phyloP scores from a whole-genome alignment of 129 eudicot genomes.

The Flaveria trinervia region DNA sequence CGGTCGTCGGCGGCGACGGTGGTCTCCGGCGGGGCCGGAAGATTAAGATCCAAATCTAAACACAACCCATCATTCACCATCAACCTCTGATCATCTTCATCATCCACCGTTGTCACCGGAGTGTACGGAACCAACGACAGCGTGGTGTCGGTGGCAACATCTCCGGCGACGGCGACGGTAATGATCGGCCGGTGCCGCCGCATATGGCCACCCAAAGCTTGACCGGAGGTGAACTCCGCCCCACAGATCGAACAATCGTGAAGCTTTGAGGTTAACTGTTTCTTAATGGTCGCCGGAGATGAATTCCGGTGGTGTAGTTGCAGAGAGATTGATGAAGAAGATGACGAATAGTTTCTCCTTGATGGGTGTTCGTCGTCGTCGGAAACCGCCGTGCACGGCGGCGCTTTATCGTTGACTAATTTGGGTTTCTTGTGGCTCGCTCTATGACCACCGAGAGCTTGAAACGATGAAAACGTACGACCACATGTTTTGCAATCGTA shows the following conservation, averaged over 20 bases:
- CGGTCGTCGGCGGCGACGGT: conserved; percentile 29
- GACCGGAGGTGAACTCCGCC: conserved; percentile 87
- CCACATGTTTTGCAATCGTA: conserved; percentile 87
- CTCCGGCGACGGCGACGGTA: not conserved
- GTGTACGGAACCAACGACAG: conserved; percentile 43
- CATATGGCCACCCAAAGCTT: conserved; percentile 98
- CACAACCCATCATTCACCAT: conserved; percentile 45
- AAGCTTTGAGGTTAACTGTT: conserved; percentile 37
- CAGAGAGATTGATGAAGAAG: not conserved
- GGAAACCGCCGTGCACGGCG: conserved; percentile 8
- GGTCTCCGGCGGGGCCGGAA: conserved; percentile 70
- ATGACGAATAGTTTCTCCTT: too few relatives aligned
- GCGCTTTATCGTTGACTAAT: conserved; percentile 20
- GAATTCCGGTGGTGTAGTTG: conserved; percentile 40
- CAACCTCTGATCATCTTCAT: conserved; percentile 24
- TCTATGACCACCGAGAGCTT: conserved; percentile 91
- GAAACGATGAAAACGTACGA: conserved; percentile 76
- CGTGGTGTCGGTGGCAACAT: conserved; percentile 32
- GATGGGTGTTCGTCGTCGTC: conserved; percentile 50
- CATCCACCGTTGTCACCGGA: too few relatives aligned
- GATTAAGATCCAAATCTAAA: conserved; percentile 95
- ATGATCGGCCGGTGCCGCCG: conserved; percentile 67
- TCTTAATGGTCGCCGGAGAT: conserved; percentile 19
- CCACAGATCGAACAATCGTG: conserved; percentile 92
- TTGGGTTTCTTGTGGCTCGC: conserved; percentile 87